Evolutionary conservation across 768 basidiomycete species (phyloP), one percentile per base, ranked within the genome.

Genomic region (Pulveroboletus frians): DNA sequence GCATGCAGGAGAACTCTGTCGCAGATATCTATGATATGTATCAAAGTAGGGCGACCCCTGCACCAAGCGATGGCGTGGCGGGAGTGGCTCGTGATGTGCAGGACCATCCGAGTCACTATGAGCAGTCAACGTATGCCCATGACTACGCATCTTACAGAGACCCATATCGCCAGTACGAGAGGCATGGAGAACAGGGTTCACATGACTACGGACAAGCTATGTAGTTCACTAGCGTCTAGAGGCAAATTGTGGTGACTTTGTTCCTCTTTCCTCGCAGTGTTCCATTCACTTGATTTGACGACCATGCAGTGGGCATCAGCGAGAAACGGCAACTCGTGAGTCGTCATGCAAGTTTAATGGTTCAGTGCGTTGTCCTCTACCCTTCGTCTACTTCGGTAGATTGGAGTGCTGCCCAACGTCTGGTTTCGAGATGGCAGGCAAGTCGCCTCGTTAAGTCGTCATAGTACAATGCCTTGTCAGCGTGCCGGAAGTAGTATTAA

Each of bases 21-120:
- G 76, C 73, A 48, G 76, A 81, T 53, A 62, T 71, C n/a, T 74
- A 75, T 46, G 80, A 80, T 54, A 73, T 77, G 42, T 83, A 84
- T 59, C 75, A 76, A 62, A 75, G 76, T 53, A 75, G 74, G 43
- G 71, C 72, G 23, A 69, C 67, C 35, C 65, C 75, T 43, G 61
- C 59, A 20, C 66, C 69, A 48, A 61, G 41, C 42, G 70, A 71
- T 47, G 59, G 63, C 43, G 57, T 56, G 37, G 56, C 40, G 29
- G 64, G 69, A 44, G 59, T 69, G 48, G 61, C 71, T 56, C 73
- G 74, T 55, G 69, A 76, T 64, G 65, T 64, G 47, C 62, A 69
- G 58, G 66, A 69, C 57, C 68, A 68, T 59, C 64, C 65, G 56
- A 64, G 65, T 52, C 65, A 59, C 45, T 53, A 59, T 48, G 39